Percentiles rank a stretch among this genome's conserved stretches.
Conservation (phyloP, 1,284 basidiomycete genomes). For the Athelia sp. region DNA sequence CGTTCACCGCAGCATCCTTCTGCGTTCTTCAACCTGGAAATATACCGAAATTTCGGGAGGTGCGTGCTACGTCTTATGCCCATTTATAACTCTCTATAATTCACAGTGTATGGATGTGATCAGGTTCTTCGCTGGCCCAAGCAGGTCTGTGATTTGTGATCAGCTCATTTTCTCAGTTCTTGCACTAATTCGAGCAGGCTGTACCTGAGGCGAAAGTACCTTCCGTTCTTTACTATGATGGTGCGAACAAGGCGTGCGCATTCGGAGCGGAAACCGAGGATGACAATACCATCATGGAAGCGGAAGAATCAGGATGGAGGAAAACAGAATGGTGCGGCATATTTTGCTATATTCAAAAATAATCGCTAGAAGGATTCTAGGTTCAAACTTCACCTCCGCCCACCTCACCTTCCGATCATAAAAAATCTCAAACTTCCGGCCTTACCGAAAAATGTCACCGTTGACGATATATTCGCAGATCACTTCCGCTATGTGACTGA, state of each 20-base stretch:
- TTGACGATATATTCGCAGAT: slow-evolving; percentile 14
- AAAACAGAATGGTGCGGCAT: slow-evolving; percentile 3
- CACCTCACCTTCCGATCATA: slow-evolving; percentile 11
- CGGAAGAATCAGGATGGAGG: slow-evolving; percentile 3
- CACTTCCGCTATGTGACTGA: slow-evolving; percentile 15
- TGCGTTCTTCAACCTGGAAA: slow-evolving; percentile 10
- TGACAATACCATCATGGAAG: slow-evolving; percentile 7
- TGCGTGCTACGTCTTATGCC: background rate
- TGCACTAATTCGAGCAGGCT: background rate
- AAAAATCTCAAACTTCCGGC: slow-evolving; percentile 3
- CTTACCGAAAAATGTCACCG: slow-evolving; percentile 8
- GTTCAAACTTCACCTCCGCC: slow-evolving; percentile 20
- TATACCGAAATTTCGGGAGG: slow-evolving; percentile 9
- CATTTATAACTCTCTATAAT: background rate
- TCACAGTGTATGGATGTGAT: background rate
- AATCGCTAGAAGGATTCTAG: slow-evolving; percentile 6
- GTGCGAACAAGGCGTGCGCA: slow-evolving; percentile 4
- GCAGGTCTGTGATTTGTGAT: background rate
- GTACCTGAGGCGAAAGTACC: slow-evolving; percentile 18
- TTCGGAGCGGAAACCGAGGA: slow-evolving; percentile 18
- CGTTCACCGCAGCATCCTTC: slow-evolving; percentile 17
- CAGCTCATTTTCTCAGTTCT: background rate
- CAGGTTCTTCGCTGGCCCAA: slow-evolving; percentile 6
- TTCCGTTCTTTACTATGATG: slow-evolving; percentile 17
- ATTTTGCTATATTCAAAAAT: background rate